Evolutionary conservation across 2,329 filamentous ascomycete genomes (phyloP), one percentile per base, ranked within the genome.

Genomic region (Aspergillus sojae): DNA sequence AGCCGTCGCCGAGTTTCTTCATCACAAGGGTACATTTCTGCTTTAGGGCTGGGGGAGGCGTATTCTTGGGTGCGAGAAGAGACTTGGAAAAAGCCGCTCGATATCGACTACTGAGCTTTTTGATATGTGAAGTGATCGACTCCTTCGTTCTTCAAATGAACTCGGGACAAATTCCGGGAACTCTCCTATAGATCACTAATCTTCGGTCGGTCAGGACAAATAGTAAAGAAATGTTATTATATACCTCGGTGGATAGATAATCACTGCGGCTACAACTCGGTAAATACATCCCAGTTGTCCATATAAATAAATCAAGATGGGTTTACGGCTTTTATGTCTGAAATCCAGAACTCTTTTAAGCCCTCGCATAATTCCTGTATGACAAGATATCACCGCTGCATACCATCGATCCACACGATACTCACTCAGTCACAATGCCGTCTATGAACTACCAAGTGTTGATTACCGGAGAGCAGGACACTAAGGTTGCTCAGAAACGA

Each of bases 401-500:
- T 41, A 41, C 7, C 39, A 19, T 41, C 6, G 3, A 41, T 1
- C 7, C 19, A 19, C 7, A 1, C 39, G 39, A 41, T 9, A 19
- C 3, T 7, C 39, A 45, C 10, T 23, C 43, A 2, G 14, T 12
- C 46, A 50, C 14, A 26, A 50, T 28, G 23, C 5, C 23, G 7
- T 12, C 21, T 6, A 50, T 28, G 23, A 26, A 19, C 23, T 50
- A 50, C 23, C 46, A 50, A 50, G 46, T 50, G 12, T 16, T 50
- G 12, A 54, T 54, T 14, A 16, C 41, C 57, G 23, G 10, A 21
- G 57, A 58, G 10, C 43, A 50, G 14, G 57, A 58, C 23, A 14
- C 10, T 21, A 50, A 30, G 57, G n/a, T 16, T 26, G 65, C 65
- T 11, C 53, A 28, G 1, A 63, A 62, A n/a, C 57, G 59, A n/a